Evolutionary conservation across 768 basidiomycete species (phyloP), one percentile per base, ranked within the genome.

Genomic region (Leucosporidium scottii): DNA sequence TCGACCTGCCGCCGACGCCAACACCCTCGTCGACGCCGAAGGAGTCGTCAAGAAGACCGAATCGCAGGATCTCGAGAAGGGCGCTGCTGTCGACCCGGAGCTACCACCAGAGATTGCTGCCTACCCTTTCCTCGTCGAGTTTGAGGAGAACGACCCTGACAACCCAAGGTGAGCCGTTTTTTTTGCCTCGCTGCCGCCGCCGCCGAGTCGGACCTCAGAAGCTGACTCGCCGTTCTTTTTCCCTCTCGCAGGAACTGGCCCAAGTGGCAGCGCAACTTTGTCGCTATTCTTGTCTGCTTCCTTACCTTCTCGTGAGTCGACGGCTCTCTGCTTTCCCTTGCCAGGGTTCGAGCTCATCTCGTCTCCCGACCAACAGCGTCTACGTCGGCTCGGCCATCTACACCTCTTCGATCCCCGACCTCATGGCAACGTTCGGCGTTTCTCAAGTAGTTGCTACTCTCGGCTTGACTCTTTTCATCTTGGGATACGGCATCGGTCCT

Each of bases 401-500:
- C 59, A 66, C 62, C 8, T 44, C 63, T 0, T 61, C 65, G 1
- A 59, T 66, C 48, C 67, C 72, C 0, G 72, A 65, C 47, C 8
- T 76, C 21, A 71, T 73, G 66, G 47, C 59, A 23, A 54, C 59
- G 28, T 75, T 76, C 36, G 62, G 58, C 49, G 65, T 71, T 18
- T 36, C 50, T 0, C 67, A 71, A 9, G 62, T 63, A 0, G 48
- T 60, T 13, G 77, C 74, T 4, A 78, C 74, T 0, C 67, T 78
- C 18, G 78, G 77, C 28, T 60, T 81, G 3, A 76, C 75, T 6
- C 68, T 78, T 0, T 68, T 72, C 65, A 62, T 68, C 12, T 49
- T 59, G 1, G 78, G 76, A 3, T 79, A 79, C 66, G 79, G 77
- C 9, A 68, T 78, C 28, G 78, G 77, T 0, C 76, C 77, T 0